Conservation (phyloP, 805 yeast species). For the Citeromyces nyonsensis region DNA sequence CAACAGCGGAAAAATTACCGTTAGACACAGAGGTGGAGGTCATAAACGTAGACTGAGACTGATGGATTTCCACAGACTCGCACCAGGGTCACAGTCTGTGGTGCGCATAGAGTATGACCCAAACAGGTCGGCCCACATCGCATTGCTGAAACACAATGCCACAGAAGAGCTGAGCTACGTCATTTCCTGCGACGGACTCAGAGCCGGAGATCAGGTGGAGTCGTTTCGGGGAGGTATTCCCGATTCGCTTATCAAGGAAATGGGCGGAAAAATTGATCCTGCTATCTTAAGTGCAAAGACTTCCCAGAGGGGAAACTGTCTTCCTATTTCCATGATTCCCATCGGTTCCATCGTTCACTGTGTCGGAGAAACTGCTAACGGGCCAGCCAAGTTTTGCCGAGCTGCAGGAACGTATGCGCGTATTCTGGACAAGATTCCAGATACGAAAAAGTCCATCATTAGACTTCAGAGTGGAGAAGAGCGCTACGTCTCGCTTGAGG, state of each 20-base stretch:
- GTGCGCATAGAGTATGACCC: conserved; percentile 92
- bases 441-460: conserved; percentile 56
- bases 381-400: conserved; percentile 80
- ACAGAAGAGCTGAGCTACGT: conserved; percentile 62
- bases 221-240: conserved; percentile 86
- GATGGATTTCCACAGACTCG: conserved; percentile 58
- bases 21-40: conserved; percentile 96
- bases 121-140: conserved; percentile 85
- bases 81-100: conserved; percentile 63
- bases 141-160: conserved; percentile 52
- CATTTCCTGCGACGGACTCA: conserved; percentile 80
- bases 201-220: conserved; percentile 87
- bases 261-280: conserved; percentile 88
- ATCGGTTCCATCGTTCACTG: conserved; percentile 83
- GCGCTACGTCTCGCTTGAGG: conserved; percentile 70
- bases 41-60: conserved; percentile 78
- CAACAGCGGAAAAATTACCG: conserved; percentile 74
- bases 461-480: conserved; percentile 87
- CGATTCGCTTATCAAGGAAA: conserved; percentile 49
- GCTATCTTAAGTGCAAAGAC: conserved; percentile 79
- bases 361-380: conserved; percentile 62
- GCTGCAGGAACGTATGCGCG: conserved; percentile 94
- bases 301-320: conserved; percentile 86
- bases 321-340: conserved; percentile 89
- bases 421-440: conserved; percentile 63